Conservation (phyloP, 306 rosid genomes). For the Sesbania bispinosa region DNA sequence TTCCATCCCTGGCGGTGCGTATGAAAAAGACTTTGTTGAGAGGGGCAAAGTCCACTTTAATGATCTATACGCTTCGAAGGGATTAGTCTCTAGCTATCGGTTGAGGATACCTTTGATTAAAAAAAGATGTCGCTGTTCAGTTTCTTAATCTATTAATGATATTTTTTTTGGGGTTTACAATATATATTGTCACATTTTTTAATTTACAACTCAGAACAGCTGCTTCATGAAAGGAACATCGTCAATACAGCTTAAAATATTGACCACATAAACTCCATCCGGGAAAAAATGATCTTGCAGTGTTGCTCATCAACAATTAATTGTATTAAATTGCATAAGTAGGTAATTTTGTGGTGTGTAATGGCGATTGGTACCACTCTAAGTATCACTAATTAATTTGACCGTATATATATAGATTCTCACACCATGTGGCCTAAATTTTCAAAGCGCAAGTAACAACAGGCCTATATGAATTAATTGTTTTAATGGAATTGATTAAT, state of each 20-base stretch:
- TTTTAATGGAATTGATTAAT: slow-evolving; percentile 31
- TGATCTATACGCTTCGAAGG: no score
- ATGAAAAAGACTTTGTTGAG: no score
- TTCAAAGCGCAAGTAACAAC: slow-evolving; percentile 21
- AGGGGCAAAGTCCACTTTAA: no score
- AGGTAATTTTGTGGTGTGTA: slow-evolving; percentile 20
- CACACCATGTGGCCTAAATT: slow-evolving; percentile 16
- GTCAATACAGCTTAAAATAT: slow-evolving; percentile 16
- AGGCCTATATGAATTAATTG: slow-evolving; percentile 8
- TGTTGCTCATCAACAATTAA: not conserved
- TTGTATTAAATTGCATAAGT: slow-evolving; percentile 8
- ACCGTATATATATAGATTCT: slow-evolving; percentile 19
- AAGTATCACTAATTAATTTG: slow-evolving; percentile 24
- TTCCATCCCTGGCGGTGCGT: no score
- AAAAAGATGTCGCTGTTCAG: not conserved
- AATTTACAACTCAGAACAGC: not conserved
- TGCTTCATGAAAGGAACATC: slow-evolving; percentile 13
- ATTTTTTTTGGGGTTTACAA: not conserved
- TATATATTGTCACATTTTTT: not conserved
- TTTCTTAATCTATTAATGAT: not conserved
- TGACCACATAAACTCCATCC: not conserved
- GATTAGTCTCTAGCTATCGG: no score
- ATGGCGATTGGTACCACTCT: slow-evolving; percentile 32
- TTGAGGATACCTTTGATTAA: no score
- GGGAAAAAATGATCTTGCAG: not conserved